Evolutionary conservation across 441 rosid genomes (phyloP), one percentile per base, ranked within the genome.

Genomic region (Adansonia grandidieri): DNA sequence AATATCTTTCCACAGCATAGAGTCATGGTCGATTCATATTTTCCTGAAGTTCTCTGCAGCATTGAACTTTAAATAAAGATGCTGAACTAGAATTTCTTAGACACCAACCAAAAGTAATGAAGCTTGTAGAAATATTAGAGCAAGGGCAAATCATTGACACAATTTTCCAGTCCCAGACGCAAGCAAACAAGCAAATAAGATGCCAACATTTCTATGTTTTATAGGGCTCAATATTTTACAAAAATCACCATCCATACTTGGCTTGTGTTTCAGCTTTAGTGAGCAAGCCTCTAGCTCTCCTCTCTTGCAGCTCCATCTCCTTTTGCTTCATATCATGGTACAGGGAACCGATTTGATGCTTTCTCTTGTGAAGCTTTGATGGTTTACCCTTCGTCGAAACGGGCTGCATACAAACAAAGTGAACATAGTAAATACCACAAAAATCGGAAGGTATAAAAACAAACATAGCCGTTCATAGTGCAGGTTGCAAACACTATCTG

Each of bases 251-350:
- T 80, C 98, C 97, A 74, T 96, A 94, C 79, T 96, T 91, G 74
- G 91, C 97, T 42, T 96, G 97, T 10, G 97, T 94, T 85, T 94
- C 91, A 57, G 99, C 87, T 88, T 94, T 96, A 1, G 98, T 92
- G 65, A 89, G 93, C 77, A 91, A 80, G 28, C 98, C 99, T 79
- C 80, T 90, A 6, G 99, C 78, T 9, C 97, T 97, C 76, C 97
- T 87, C 85, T 96, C 99, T 14, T 90, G 20, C 67, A 93, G 84
- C 80, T 94, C 98, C 78, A 75, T 80, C 90, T 94, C 98, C 75
- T 92, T 94, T 82, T 94, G 98, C 88, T 79, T 94, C 97, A 94
- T 91, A 79, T 96, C 98, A 64, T 61, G 85, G 84, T 68, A 91
- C 57, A 96, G 80, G 6, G 99, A 81, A 19, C 97, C 90, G 53